Percentiles rank a stretch among this genome's conserved stretches.
Conservation (phyloP, 2,329 filamentous ascomycete genomes). For the Aspergillus melleus region DNA sequence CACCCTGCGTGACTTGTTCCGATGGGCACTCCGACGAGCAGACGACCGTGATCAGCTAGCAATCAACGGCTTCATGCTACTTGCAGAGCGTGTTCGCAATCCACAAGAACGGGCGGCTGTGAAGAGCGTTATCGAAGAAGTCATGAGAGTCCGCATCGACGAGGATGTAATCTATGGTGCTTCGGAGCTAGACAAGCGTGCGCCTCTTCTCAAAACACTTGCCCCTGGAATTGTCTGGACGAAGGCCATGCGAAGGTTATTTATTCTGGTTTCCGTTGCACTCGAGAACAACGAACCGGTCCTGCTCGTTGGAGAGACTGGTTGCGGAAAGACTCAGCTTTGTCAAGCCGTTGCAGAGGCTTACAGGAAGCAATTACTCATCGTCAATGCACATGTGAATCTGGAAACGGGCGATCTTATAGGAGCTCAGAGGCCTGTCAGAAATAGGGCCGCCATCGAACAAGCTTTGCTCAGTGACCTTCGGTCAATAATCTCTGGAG, state of each 20-base stretch:
- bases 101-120: constrained; percentile 81
- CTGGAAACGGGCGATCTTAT: constrained; percentile 97
- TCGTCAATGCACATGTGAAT: constrained; percentile 97
- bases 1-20: constrained; percentile 90
- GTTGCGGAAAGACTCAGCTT: constrained; percentile 96
- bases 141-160: constrained; percentile 84
- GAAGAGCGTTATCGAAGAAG: constrained; percentile 81
- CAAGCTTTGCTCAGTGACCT: constrained; percentile 67
- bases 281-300: constrained; percentile 90
- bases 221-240: constrained; percentile 77
- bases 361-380: constrained; percentile 72
- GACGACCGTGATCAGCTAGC: constrained; percentile 87
- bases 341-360: constrained; percentile 89
- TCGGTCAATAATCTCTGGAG: constrained; percentile 41
- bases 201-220: constrained; percentile 41
- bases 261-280: constrained; percentile 83
- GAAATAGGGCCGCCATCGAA: constrained; percentile 76
- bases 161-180: constrained; percentile 70
- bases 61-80: constrained; percentile 90
- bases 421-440: constrained; percentile 85
- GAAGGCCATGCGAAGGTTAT: constrained; percentile 86
- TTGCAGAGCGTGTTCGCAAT: constrained; percentile 93
- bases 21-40: constrained; percentile 85
- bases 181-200: constrained; percentile 57
- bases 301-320: constrained; percentile 91